Evolutionary conservation across 2,329 filamentous ascomycete genomes (phyloP), one percentile per base, ranked within the genome.

Genomic region (Exophiala aquamarina): DNA sequence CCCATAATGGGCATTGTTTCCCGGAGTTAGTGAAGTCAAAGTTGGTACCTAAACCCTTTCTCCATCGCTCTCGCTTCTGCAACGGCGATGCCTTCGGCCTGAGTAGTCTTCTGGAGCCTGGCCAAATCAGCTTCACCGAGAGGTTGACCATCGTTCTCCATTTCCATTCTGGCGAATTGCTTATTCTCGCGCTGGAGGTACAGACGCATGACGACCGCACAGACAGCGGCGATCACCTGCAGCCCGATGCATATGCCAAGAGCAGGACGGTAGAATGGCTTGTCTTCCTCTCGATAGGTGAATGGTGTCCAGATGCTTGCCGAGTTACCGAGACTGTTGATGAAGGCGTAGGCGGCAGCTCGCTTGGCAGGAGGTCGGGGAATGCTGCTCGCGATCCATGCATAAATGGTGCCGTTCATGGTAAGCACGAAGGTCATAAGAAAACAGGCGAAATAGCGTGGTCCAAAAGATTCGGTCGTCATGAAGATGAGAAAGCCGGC

Each of bases 361-460:
- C 76, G 72, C 60, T 80, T 80, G 2, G 75, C 77, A 0, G 76
- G 74, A 0, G 77, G 76, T 0, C 76, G 71, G 0, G 75, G 71
- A 21, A 80, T 70, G 2, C 72, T 69, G 28, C 69, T 72, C 1
- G 72, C 71, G 41, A 79, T 75, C 77, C 76, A 78, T 3, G 69
- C 67, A 50, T 67, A 72, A 10, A 68, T 50, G 3, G 74, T 77
- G 26, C 72, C 73, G 64, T 77, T 77, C 62, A 75, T 74, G n/a
- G 74, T 71, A 54, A 80, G 79, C 49, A 81, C 70, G 55, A 80
- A 79, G 66, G 47, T 31, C 43, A 79, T 73, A 26, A 79, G 64
- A 66, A 80, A 81, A 49, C 79, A 65, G 19, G 71, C 71, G 63
- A 80, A 75, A 65, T 81, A 82, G 20, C 75, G 70, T 0, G 77